These are phyloP conservation scores for Picochlorum sp. DNA, from an alignment of 139 green algal genomes.

Conservation along the genomic window DNA sequence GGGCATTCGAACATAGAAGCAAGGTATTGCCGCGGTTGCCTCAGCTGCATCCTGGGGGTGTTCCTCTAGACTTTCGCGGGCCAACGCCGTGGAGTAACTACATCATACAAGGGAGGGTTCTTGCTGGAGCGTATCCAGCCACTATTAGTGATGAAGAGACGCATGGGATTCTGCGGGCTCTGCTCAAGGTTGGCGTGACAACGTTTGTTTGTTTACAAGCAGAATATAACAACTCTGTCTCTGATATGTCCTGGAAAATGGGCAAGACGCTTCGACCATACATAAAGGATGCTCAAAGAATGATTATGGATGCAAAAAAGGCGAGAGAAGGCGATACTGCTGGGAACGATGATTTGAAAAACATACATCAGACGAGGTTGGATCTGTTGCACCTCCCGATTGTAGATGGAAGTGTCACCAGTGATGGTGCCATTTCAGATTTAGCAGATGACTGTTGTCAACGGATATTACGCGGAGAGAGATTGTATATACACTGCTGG, in stretches of 20 bases:
- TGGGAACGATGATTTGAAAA: neutral
- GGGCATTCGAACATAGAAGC: neutral
- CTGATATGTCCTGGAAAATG: constrained; percentile 52
- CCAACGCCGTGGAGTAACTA: constrained; percentile 35
- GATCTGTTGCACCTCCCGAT: constrained; percentile 78
- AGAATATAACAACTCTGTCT: constrained; percentile 63
- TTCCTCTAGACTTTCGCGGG: constrained; percentile 11
- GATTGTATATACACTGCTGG: constrained; percentile 74
- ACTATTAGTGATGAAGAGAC: constrained; percentile 60
- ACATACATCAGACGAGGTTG: constrained; percentile 49
- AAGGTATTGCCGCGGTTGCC: neutral
- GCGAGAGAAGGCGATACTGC: neutral
- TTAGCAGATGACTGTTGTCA: constrained; percentile 72
- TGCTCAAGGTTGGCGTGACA: constrained; percentile 71
- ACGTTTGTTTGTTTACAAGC: constrained; percentile 80
- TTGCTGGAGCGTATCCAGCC: constrained; percentile 44
- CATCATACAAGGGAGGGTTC: constrained; percentile 19
- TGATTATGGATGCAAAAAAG: constrained; percentile 55
- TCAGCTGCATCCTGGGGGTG: constrained; percentile 7
- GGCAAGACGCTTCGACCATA: constrained; percentile 64
- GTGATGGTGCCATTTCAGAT: constrained; percentile 36
- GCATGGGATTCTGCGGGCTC: constrained; percentile 48
- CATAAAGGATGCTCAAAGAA: constrained; percentile 68
- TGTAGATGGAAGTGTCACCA: constrained; percentile 65
- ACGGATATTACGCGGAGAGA: constrained; percentile 49